Percentiles rank a stretch among this genome's conserved stretches.
Conservation (phyloP, 352 stramenopile genomes). For the Thalassiosira livingstoniorum region DNA sequence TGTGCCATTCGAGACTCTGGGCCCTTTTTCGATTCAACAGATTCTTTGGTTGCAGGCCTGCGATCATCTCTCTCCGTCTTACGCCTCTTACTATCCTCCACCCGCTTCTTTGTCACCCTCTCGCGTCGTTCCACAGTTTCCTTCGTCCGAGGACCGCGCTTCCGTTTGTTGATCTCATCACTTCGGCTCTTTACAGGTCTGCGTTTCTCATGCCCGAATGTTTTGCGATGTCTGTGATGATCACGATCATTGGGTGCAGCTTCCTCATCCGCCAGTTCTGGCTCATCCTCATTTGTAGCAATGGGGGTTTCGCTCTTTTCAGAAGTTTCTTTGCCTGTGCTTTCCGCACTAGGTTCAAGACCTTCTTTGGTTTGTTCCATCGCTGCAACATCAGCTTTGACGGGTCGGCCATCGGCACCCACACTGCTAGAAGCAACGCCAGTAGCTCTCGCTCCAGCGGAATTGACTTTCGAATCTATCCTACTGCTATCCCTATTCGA, state of each 20-base stretch:
- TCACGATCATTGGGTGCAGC: background rate
- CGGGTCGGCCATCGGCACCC: too few species aligned
- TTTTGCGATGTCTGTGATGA: background rate
- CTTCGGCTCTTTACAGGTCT: background rate
- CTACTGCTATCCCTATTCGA: background rate
- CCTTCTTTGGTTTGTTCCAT: background rate
- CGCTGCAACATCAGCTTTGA: background rate
- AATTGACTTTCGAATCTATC: too few species aligned
- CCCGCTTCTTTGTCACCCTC: conserved; percentile 10
- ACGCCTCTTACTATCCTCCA: conserved; percentile 11
- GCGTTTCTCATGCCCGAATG: background rate
- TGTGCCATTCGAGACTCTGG: background rate
- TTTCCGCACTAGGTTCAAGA: background rate
- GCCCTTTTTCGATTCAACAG: background rate
- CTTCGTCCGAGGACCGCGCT: background rate
- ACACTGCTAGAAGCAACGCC: too few species aligned
- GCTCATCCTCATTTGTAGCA: background rate
- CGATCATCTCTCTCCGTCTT: background rate
- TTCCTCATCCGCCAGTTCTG: background rate
- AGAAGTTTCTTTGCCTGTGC: background rate
- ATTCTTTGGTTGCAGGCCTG: background rate
- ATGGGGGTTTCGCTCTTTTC: background rate
- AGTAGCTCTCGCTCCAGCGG: too few species aligned
- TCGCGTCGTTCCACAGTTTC: conserved; percentile 2
- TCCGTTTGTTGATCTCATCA: conserved; percentile 7